Conservation (phyloP, 2,329 filamentous ascomycete genomes). For the Cytospora piceicola region DNA sequence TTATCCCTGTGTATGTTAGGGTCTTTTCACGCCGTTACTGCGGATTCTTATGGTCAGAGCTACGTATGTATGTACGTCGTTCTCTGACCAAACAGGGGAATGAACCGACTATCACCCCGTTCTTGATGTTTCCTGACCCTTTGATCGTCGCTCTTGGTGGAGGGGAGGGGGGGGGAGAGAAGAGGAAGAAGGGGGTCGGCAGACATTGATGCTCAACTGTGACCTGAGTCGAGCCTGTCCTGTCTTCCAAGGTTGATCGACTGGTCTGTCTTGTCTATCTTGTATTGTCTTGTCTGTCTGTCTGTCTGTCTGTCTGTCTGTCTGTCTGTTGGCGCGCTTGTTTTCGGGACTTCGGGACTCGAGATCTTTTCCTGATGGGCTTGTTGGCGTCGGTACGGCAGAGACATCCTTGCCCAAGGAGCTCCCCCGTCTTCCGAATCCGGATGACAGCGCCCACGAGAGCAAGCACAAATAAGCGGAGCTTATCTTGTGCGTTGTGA, state of each 20-base stretch:
- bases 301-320: conserved; percentile 4
- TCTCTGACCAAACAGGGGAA: neutral
- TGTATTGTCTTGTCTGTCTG: too few species aligned
- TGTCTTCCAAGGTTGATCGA: too few species aligned
- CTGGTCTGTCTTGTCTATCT: conserved; percentile 1
- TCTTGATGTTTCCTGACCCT: neutral
- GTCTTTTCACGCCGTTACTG: neutral
- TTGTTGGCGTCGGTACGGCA: neutral
- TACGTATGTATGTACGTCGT: neutral
- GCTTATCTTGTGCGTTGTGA: neutral
- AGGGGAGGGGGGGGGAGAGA: too few species aligned
- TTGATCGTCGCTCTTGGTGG: neutral
- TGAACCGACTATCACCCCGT: neutral
- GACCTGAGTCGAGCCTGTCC: neutral
- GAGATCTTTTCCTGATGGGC: neutral
- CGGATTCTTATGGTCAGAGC: neutral
- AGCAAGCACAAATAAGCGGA: conserved; percentile 1
- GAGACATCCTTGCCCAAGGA: neutral
- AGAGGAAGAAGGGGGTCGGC: neutral
- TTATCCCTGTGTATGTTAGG: neutral
- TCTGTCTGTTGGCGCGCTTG: conserved; percentile 22
- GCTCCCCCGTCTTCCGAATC: neutral
- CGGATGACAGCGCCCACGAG: neutral
- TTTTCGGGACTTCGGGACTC: conserved; percentile 7
- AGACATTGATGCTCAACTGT: neutral